Percentiles rank a stretch among this genome's conserved stretches.
phyloP scores from a whole-genome alignment of 345 rosid genomes.

The Firmiana major region DNA sequence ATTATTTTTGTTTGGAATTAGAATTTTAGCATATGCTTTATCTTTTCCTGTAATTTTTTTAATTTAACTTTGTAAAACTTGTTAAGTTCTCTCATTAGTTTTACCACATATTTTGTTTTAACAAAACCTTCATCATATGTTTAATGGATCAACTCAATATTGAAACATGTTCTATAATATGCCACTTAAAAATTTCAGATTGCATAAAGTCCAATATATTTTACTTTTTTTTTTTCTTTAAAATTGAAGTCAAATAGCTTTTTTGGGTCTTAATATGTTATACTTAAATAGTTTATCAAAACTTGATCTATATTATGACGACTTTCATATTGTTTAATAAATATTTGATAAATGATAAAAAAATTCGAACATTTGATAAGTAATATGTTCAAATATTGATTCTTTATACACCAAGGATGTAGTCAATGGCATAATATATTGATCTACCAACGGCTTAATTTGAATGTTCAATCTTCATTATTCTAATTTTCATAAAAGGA shows the following conservation, averaged over 20 bases:
- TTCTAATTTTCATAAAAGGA: neutral
- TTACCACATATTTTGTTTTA: too few species aligned
- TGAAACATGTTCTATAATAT: too few species aligned
- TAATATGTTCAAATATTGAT: neutral
- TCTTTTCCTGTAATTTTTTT: too few species aligned
- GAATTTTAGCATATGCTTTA: too few species aligned
- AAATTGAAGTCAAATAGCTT: neutral
- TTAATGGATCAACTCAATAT: neutral
- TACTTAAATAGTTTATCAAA: neutral
- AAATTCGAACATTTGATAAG: neutral
- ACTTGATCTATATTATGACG: neutral
- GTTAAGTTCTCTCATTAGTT: neutral
- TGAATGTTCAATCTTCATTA: neutral
- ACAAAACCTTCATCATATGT: neutral
- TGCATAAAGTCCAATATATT: neutral
- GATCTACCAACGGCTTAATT: neutral
- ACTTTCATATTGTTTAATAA: neutral
- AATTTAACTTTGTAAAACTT: too few species aligned
- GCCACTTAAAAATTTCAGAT: neutral
- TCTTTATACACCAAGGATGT: neutral
- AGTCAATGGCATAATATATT: neutral
- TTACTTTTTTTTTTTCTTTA: neutral
- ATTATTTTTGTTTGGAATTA: too few species aligned
- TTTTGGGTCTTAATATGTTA: neutral
- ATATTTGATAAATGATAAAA: neutral